Evolutionary conservation across 164 flowering plant species (phyloP), one percentile per base, ranked within the genome.

Genomic region (Vitis labrusca): DNA sequence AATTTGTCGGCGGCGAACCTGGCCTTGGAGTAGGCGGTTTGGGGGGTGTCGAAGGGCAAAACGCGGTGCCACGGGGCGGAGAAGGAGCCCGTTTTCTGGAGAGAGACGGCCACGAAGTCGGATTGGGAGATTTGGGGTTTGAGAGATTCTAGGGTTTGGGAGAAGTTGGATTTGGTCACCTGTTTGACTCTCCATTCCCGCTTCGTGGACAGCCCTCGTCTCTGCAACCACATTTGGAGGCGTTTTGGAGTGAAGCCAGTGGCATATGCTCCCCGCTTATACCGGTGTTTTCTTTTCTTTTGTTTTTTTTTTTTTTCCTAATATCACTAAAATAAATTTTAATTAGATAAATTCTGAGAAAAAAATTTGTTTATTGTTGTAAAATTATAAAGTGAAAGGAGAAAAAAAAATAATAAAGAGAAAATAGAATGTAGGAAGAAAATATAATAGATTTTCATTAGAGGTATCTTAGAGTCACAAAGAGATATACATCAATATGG

Each of bases 161-260:
- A 15, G 88, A 90, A 90, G 74, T 91, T 91, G 63, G 89, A 70
- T 71, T 85, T 88, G 8, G 73, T 81, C 16, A 93, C 93, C 68
- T 91, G 96, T 73, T 89, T 90, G 30, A 87, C 75, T 49, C 64
- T 65, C 87, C 85, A 77, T 61, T 68, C 54, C 5, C 30, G 54
- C 52, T 66, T 27, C 53, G 74, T 57, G 59, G 62, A 63, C 12
- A 76, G 59, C 9, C 17, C 16, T 8, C 77, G 80, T 8, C 74
- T 58, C 56, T 16, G 73, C 51, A 56, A 65, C 47, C 47, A n/a
- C 59, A 61, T 10, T 69, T 50, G 13, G 49, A 27, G 52, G 65
- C 47, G 57, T 23, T 58, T 23, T 1, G 19, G 71, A 8, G 14
- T 11, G n/a, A 49, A 60, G 5, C 50, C 65, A 23, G 27, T 23